Evolutionary conservation across 805 yeast species (phyloP), one percentile per base, ranked within the genome.

Genomic region (Yarrowia sp.): DNA sequence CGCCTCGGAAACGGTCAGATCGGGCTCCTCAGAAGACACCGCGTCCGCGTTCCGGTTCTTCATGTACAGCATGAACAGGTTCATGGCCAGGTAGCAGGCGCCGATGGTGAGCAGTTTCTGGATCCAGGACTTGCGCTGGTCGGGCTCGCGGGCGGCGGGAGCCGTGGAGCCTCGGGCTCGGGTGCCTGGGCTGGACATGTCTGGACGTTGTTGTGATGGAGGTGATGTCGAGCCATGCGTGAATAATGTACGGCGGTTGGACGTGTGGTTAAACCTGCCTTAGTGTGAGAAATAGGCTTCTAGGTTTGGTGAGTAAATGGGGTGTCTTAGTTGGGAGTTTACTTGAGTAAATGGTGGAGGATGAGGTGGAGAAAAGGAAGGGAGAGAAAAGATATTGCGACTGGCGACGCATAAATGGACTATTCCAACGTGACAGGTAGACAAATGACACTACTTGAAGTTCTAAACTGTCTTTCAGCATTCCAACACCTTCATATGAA

Each of bases 111-210:
- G 48, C 19, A 55, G 61, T 11, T 55, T 40, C 38, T 55, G 46
- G 38, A 55, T 55, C 61, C 61, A 55, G 15, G 61, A 55, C 22
- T 41, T 41, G 8, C 61, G 61, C 38, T 41, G 61, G 48, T 55
- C 48, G 48, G 61, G 61, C 45, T 35, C 42, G 10, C 56, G 8
- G 40, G 12, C 10, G 0, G 53, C 38, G 5, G 55, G 14, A 26
- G 22, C 55, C 8, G 9, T 22, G 22, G 22, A 9, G 55, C 40
- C 40, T 15, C 55, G 55, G 5, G 38, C 38, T 48, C 52, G 36
- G n/a, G 12, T 15, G 26, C 42, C 56, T 0, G 15, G 11, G 16
- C 56, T 52, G 42, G 56, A 52, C 56, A 52, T 52, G 22, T 52
- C 26, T 42, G 36, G 12, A 15, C 10, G 55, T 52, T 10, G 56